phyloP scores from a whole-genome alignment of 257 asterid genomes.

The Cinchona pubescens region DNA sequence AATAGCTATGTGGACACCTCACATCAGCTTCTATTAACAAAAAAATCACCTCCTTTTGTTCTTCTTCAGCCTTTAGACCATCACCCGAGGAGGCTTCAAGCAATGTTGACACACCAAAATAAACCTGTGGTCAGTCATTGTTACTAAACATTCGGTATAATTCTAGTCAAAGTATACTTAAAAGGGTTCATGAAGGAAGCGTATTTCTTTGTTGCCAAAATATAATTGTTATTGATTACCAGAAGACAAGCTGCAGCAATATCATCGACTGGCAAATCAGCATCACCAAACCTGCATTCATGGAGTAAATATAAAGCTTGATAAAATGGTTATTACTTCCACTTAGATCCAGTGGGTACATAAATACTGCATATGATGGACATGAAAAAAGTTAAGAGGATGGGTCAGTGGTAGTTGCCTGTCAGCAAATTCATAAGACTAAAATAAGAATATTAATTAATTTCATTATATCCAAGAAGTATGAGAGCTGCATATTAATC shows the following conservation, averaged over 20 bases:
- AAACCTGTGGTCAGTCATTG: slow-evolving; percentile 48
- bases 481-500: background rate
- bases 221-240: slow-evolving; percentile 35
- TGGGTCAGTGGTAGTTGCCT: background rate
- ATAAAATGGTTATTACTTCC: background rate
- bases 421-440: background rate
- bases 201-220: background rate
- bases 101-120: slow-evolving; percentile 91
- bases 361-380: background rate
- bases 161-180: background rate
- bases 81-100: slow-evolving; percentile 80
- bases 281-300: slow-evolving; percentile 59
- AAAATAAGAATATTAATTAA: background rate
- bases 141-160: background rate
- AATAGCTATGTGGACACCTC: background rate
- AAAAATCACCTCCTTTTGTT: slow-evolving; percentile 76
- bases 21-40: background rate
- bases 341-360: background rate
- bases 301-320: slow-evolving; percentile 11
- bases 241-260: slow-evolving; percentile 93
- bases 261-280: slow-evolving; percentile 91
- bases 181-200: background rate
- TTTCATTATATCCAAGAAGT: background rate
- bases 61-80: slow-evolving; percentile 80
- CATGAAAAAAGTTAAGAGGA: background rate